These are phyloP conservation scores for Tricholoma terreum DNA, from an alignment of 768 basidiomycete species.

Conservation along the genomic window DNA sequence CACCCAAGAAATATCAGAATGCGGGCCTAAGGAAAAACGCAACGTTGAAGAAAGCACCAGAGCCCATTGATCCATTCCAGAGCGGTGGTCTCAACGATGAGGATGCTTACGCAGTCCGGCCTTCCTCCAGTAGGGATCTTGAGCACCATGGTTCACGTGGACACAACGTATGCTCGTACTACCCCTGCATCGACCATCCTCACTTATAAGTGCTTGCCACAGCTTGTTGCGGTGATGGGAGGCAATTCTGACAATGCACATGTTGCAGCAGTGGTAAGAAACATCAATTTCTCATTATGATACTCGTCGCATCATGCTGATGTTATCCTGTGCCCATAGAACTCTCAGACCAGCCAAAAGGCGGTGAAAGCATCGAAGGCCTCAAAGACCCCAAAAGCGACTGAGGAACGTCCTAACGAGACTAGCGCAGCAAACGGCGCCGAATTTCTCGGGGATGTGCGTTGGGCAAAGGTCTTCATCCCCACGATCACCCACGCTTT, in stretches of 20 bases:
- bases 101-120: constrained; percentile 9
- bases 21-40: not conserved
- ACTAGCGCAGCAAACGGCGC: not conserved
- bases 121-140: not conserved
- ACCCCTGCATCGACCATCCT: too few relatives aligned
- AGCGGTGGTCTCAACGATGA: constrained; percentile 18
- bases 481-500: constrained; percentile 17
- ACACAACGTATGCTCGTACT: too few relatives aligned
- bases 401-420: not conserved
- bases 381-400: not conserved
- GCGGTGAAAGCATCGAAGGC: not conserved
- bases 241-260: not conserved
- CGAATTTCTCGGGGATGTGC: constrained; percentile 6
- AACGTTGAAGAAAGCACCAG: constrained; percentile 2
- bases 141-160: too few relatives aligned
- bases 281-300: not conserved
- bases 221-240: too few relatives aligned
- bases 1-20: constrained; percentile 4
- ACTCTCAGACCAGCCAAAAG: not conserved
- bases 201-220: too few relatives aligned
- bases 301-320: not conserved
- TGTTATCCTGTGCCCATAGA: not conserved
- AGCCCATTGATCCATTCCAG: constrained; percentile 3
- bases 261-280: not conserved
- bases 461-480: constrained; percentile 15